phyloP scores from a whole-genome alignment of 257 asterid genomes.

The Solanum pinnatisectum region DNA sequence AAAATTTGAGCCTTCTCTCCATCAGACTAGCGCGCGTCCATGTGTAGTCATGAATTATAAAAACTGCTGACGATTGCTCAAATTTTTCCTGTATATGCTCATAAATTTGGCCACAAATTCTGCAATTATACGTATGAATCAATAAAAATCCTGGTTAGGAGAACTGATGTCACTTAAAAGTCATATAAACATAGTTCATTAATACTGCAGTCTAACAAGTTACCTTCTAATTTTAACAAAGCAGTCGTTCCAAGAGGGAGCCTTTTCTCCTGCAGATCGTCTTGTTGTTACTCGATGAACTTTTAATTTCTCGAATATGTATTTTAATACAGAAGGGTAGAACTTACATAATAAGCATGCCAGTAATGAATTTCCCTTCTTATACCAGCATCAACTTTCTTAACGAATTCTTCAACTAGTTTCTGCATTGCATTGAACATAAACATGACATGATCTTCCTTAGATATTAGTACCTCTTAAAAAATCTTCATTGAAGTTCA shows the following conservation, averaged over 20 bases:
- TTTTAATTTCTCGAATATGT: background rate
- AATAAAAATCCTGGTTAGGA: background rate
- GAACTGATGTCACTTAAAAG: background rate
- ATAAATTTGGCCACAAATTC: slow-evolving; percentile 76
- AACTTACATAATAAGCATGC: slow-evolving; percentile 84
- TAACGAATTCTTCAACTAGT: slow-evolving; percentile 59
- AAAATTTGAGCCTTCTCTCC: background rate
- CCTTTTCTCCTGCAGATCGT: slow-evolving; percentile 65
- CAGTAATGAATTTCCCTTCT: slow-evolving; percentile 73
- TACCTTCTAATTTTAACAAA: slow-evolving; percentile 58
- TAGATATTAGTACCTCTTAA: background rate
- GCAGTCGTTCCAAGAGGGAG: slow-evolving; percentile 67
- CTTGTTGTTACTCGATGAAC: background rate
- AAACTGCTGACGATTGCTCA: slow-evolving; percentile 21
- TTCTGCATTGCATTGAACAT: slow-evolving; percentile 31
- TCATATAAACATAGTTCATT: background rate
- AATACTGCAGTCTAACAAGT: background rate
- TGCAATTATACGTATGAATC: slow-evolving; percentile 14
- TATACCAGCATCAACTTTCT: slow-evolving; percentile 31
- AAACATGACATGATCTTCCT: background rate
- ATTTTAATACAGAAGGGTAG: background rate
- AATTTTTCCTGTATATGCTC: slow-evolving; percentile 61
- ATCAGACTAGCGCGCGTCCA: background rate
- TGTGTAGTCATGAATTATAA: background rate
- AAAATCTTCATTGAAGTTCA: background rate